These are phyloP conservation scores for Arabis hirsuta DNA, from an alignment of 345 rosid genomes.

Conservation along the genomic window DNA sequence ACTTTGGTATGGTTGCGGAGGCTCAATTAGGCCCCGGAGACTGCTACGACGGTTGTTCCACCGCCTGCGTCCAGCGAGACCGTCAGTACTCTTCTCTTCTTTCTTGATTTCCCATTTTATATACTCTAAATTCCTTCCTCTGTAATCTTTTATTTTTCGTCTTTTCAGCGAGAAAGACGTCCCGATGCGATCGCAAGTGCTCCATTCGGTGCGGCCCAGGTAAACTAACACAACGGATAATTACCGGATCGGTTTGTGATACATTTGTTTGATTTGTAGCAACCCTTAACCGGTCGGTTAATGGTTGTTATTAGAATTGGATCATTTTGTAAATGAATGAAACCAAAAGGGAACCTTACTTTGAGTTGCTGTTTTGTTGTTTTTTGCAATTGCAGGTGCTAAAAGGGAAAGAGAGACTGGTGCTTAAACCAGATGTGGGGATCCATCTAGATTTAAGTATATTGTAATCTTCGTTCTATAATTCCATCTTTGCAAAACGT, in stretches of 20 bases:
- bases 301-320: background rate
- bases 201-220: slow-evolving; percentile 57
- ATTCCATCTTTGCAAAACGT: background rate
- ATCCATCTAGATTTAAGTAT: background rate
- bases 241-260: no score
- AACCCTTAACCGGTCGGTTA: background rate
- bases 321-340: background rate
- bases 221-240: slow-evolving; percentile 19
- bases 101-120: background rate
- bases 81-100: slow-evolving; percentile 34
- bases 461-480: slow-evolving; percentile 17
- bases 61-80: slow-evolving; percentile 55
- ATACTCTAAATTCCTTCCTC: background rate
- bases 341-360: background rate
- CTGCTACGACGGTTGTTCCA: slow-evolving; percentile 60
- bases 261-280: no score
- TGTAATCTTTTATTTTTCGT: background rate
- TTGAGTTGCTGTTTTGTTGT: background rate
- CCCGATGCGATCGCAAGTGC: slow-evolving; percentile 62
- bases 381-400: slow-evolving; percentile 27
- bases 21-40: slow-evolving; percentile 48
- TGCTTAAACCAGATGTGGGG: slow-evolving; percentile 9
- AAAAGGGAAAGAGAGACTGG: slow-evolving; percentile 25
- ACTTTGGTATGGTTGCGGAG: slow-evolving; percentile 36
- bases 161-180: slow-evolving; percentile 51